Evolutionary conservation across 2,329 filamentous ascomycete genomes (phyloP).

Genomic region (Geosmithia putterillii): DNA sequence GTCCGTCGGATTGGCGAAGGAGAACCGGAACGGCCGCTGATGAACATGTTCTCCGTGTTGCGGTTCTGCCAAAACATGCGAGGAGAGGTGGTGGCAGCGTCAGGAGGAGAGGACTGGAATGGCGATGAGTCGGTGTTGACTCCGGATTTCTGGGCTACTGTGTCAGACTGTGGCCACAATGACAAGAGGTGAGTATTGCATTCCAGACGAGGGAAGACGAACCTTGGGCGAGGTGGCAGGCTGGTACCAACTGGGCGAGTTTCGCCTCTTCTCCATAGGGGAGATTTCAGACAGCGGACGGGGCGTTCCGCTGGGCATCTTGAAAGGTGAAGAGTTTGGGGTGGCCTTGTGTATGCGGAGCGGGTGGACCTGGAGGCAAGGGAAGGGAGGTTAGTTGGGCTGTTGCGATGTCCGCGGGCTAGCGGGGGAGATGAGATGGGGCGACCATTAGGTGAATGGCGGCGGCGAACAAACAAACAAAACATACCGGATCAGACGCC

Average conservation of each 20-base stretch:
- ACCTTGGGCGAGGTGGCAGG: constrained; percentile 22
- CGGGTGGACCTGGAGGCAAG: constrained; percentile 50
- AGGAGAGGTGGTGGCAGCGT: constrained; percentile 55
- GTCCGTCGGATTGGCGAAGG: constrained; percentile 68
- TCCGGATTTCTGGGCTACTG: constrained; percentile 45
- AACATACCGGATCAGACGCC: constrained; percentile 5
- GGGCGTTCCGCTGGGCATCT: constrained; percentile 47
- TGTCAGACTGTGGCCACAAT: constrained; percentile 6
- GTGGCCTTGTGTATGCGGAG: constrained; percentile 66
- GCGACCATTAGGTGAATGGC: too few relatives aligned
- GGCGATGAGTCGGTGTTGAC: constrained; percentile 66
- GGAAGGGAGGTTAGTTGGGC: not conserved
- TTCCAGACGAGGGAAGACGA: constrained; percentile 5
- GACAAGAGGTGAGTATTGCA: constrained; percentile 36
- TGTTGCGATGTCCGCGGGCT: too few relatives aligned
- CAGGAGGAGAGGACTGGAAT: constrained; percentile 73
- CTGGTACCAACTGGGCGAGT: constrained; percentile 86
- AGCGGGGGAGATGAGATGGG: too few relatives aligned
- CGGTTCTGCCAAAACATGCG: constrained; percentile 85
- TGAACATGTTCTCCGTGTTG: constrained; percentile 65
- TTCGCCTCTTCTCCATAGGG: constrained; percentile 72
- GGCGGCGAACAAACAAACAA: not conserved
- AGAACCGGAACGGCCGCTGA: constrained; percentile 45
- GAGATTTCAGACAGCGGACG: constrained; percentile 83
- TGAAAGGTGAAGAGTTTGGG: constrained; percentile 47